A percentile compares a stretch with the other conserved stretches of the same genome.
These are phyloP conservation scores for Yamadazyma endophytica DNA, from an alignment of 805 yeast genomes.

Conservation along the genomic window DNA sequence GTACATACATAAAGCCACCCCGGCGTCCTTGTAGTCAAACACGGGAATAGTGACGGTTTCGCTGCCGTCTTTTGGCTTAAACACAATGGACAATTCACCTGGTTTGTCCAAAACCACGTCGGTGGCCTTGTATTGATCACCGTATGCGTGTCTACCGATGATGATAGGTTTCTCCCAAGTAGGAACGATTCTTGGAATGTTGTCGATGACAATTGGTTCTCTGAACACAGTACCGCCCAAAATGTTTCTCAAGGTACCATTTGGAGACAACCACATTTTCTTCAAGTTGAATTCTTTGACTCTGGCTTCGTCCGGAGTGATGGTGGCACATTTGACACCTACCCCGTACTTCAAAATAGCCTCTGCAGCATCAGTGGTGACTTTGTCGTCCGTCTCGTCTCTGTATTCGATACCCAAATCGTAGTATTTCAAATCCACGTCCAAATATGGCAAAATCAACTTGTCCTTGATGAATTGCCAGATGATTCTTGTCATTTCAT, in stretches of 20 bases:
- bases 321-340: slow-evolving; percentile 96
- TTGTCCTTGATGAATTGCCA: slow-evolving; percentile 89
- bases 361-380: slow-evolving; percentile 83
- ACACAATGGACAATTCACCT: slow-evolving; percentile 75
- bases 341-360: slow-evolving; percentile 88
- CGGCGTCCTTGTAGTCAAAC: slow-evolving; percentile 64
- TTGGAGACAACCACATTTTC: slow-evolving; percentile 97
- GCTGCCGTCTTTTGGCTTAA: slow-evolving; percentile 65
- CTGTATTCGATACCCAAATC: slow-evolving; percentile 85
- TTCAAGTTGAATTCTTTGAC: slow-evolving; percentile 86
- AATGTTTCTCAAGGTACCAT: slow-evolving; percentile 94
- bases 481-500: slow-evolving; percentile 95
- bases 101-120: slow-evolving; percentile 76
- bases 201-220: slow-evolving; percentile 89
- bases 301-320: slow-evolving; percentile 96
- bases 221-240: slow-evolving; percentile 96
- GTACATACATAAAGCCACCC: slow-evolving; percentile 91
- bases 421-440: slow-evolving; percentile 85
- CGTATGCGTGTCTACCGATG: slow-evolving; percentile 96
- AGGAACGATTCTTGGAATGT: slow-evolving; percentile 83
- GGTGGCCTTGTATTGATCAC: slow-evolving; percentile 95
- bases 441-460: slow-evolving; percentile 78
- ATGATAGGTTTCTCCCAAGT: slow-evolving; percentile 95
- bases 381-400: slow-evolving; percentile 83
- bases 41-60: slow-evolving; percentile 55